Base-by-base conservation (phyloP, 192 early-diverging fungal species). In the Spizellomyces punctatus region DNA sequence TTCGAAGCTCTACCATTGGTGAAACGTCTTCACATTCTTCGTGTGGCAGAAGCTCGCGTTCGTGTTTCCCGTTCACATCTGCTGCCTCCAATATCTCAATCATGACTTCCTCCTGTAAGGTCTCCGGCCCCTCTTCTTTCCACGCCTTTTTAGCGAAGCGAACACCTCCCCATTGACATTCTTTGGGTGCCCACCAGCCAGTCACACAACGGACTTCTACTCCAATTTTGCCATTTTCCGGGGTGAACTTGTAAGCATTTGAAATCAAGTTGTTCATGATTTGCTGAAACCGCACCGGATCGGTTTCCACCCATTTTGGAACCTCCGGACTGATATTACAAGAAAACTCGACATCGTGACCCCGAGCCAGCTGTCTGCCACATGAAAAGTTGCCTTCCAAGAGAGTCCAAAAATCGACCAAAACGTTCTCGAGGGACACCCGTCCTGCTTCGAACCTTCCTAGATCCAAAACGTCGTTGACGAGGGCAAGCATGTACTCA, bases 401-500 rank as follows among this genome's bases (percentile, higher is more conserved):
- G 45, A 75, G 42, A 8, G 12, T 16, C 19, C 52, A 58, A 10
- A 75, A 54, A 19, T 75, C 50, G 16, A 75, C 60, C 17, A 44
- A 49, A 14, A 69, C 10, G 10, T 43, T n/a, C 16, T 70, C 47
- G 21, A 77, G 57, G 10, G 56, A 21, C 46, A 73, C 67, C 4
- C 65, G 22, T 8, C 69, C 70, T 14, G 72, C 70, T 46, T 77
- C 75, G 43, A 73, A 68, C 16, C 65, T 45, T 9, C 72, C 75
- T 56, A 77, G 60, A 4, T 77, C 75, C 4, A 77, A 66, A 0
- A 69, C 55, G 47, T 77, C 75, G 22, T 77, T 77, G 21, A 74
- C 58, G 42, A 77, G 63, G 17, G 69, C 76, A 10, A 74, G 64
- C 75, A 77, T 77, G 56, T 77, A 73, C 46, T 74, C 59, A 14